A percentile compares a stretch with the other conserved stretches of the same genome.
Conservation (phyloP, 306 rosid genomes). For the Dryas alaskensis region DNA sequence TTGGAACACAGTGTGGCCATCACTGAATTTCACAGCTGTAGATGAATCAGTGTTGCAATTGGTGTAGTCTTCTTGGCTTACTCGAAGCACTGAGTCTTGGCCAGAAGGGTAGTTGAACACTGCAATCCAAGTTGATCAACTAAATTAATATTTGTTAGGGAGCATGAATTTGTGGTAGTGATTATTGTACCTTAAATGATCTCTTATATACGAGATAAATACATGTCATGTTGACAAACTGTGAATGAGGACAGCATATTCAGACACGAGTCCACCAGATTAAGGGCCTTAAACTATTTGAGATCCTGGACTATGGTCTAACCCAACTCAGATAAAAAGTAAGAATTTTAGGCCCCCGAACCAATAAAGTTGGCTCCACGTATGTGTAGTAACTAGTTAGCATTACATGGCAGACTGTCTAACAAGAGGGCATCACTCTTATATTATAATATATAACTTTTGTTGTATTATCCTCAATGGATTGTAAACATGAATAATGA, state of each 20-base stretch:
- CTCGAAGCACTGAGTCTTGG: constrained; percentile 74
- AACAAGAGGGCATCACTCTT: no score
- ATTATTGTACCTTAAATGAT: neutral
- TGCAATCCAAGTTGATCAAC: constrained; percentile 26
- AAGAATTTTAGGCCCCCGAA: no score
- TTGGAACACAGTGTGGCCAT: constrained; percentile 65
- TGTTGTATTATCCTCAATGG: no score
- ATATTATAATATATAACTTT: no score
- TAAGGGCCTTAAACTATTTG: neutral
- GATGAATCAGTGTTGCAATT: constrained; percentile 61
- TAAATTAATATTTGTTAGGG: neutral
- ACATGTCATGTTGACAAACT: neutral
- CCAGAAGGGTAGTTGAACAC: constrained; percentile 71
- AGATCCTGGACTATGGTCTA: no score
- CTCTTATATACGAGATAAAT: neutral
- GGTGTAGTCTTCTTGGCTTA: constrained; percentile 54
- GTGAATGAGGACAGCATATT: neutral
- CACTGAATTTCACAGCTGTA: constrained; percentile 39
- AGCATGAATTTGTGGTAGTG: no score
- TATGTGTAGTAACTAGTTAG: no score
- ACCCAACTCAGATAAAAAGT: no score
- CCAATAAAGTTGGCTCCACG: no score
- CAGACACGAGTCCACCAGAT: neutral
- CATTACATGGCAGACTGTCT: no score
- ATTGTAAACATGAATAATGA: no score